phyloP scores from a whole-genome alignment of 169 alveolate genomes.

The Eimeria acervulina region DNA sequence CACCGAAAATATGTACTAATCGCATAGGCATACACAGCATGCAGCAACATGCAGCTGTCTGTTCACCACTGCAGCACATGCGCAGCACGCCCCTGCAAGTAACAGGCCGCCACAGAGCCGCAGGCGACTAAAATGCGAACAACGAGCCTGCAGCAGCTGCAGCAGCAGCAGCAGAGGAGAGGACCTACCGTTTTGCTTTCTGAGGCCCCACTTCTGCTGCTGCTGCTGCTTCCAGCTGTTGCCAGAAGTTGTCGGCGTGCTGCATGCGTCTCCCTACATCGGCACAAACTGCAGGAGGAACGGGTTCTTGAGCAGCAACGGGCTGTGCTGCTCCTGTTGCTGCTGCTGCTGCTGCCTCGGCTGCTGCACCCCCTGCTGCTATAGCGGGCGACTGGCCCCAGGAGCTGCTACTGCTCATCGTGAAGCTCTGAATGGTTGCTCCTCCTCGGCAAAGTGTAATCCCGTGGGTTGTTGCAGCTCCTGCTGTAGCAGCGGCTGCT shows the following conservation, averaged over 20 bases:
- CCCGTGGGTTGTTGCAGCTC: not conserved
- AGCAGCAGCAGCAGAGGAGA: not conserved
- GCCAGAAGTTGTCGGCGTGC: constrained; percentile 29
- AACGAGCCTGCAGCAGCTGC: constrained; percentile 63
- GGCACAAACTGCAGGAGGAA: not conserved
- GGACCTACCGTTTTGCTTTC: constrained; percentile 37
- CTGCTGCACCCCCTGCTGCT: constrained; percentile 5
- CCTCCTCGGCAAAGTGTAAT: not conserved
- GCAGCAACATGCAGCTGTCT: not conserved
- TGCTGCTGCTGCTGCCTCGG: not conserved
- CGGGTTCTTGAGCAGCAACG: not conserved
- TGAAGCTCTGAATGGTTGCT: not conserved
- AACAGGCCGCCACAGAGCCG: not conserved
- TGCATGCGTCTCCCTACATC: constrained; percentile 53
- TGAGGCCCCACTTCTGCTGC: constrained; percentile 58
- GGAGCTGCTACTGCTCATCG: constrained; percentile 20
- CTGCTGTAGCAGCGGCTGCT: constrained; percentile 7
- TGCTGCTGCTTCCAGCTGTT: constrained; percentile 64
- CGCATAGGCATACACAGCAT: not conserved
- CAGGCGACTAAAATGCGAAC: not conserved
- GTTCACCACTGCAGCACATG: not conserved
- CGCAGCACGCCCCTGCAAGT: not conserved
- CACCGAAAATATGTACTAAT: not conserved
- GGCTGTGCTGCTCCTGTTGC: not conserved
- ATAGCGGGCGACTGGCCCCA: constrained; percentile 36